Conservation (phyloP, 805 yeast genomes). For the Candida mattraensis region DNA sequence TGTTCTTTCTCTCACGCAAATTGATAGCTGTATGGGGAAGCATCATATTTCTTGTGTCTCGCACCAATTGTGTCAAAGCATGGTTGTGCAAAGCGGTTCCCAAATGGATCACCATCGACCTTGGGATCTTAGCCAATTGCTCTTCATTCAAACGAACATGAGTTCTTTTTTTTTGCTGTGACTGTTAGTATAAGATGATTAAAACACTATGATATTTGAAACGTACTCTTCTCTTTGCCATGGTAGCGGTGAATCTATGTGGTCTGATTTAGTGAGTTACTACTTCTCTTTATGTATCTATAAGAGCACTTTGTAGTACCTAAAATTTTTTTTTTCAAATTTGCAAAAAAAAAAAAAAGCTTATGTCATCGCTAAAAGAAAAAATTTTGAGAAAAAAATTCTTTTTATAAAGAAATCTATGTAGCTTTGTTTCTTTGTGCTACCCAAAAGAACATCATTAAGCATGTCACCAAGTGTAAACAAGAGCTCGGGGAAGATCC, state of each 20-base stretch:
- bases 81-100: conserved; percentile 76
- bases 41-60: conserved; percentile 86
- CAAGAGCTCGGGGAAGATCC: conserved; percentile 3
- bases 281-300: too few relatives aligned
- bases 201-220: conserved; percentile 13
- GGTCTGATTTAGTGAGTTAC: not conserved
- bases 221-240: conserved; percentile 40
- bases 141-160: conserved; percentile 68
- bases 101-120: conserved; percentile 90
- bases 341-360: conserved; percentile 3
- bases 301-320: too few relatives aligned
- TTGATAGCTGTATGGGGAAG: conserved; percentile 95
- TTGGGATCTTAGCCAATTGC: conserved; percentile 72
- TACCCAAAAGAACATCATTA: not conserved
- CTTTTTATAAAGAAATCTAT: too few relatives aligned
- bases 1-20: conserved; percentile 80
- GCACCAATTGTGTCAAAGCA: conserved; percentile 78
- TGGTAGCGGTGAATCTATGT: conserved; percentile 6
- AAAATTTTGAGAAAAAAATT: conserved; percentile 1
- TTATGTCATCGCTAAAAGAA: not conserved
- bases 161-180: conserved; percentile 81
- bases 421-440: too few relatives aligned
- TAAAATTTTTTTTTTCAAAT: conserved; percentile 5
- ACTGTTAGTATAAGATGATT: conserved; percentile 11
- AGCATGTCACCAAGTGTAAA: conserved; percentile 22